Evolutionary conservation across 768 basidiomycete species (phyloP), one percentile per base, ranked within the genome.

Genomic region (Phallus indusiatus): DNA sequence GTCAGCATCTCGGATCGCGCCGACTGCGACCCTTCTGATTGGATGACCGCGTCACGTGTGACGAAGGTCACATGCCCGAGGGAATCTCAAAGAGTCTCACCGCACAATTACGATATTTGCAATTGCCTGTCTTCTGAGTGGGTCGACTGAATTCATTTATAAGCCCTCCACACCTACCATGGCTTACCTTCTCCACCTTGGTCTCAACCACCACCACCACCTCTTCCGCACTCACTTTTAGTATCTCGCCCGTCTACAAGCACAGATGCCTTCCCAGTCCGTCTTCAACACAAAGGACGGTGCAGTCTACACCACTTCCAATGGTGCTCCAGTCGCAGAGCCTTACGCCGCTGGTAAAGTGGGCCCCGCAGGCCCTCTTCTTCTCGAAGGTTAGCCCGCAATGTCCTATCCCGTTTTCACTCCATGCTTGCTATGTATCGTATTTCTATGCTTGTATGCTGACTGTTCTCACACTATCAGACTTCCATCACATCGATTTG

Each of bases 401-500:
- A 33, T 28, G n/a, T 16, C 34, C 36, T 24, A 20, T 24, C 37
- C 20, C 24, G 7, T 22, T n/a, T 28, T 14, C 17, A 12, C 5
- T 1, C n/a, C 46, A 16, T 16, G 14, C 34, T n/a, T 48, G 22
- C 24, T 56, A 59, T 37, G 20, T 16, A 20, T 17, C 18, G 53
- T 37, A 47, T 33, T 17, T 24, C 20, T 24, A 24, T 33, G 12
- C 57, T 21, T 17, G 18, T 28, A 17, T 20, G 28, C 28, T 28
- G 28, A 28, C 28, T 7, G 7, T 7, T 7, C 62, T 54, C 51
- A 16, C 47, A 33, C 28, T n/a, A 53, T 28, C 57, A 88, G 90
- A 93, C 70, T 92, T 91, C 76, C 86, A 90, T 72, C 84, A 89
- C 72, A 86, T 94, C 68, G 91, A 93, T 73, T 76, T 88, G 53